A percentile compares a stretch with the other conserved stretches of the same genome.
Evolutionary conservation across 768 basidiomycete genomes (phyloP).

Genomic region (Lactarius akahatsu): DNA sequence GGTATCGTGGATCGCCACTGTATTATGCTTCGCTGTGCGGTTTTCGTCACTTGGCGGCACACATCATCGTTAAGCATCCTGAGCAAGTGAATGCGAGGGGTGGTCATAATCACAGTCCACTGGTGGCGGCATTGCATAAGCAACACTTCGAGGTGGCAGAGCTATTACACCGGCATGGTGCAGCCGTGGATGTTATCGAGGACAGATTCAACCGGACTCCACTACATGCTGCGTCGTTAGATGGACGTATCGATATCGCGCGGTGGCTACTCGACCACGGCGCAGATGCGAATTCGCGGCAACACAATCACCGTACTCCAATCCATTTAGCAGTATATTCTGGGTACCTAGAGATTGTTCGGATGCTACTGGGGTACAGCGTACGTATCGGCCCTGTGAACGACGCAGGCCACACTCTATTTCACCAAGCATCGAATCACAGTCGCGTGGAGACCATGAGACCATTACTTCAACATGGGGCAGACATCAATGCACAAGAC

Average conservation of each 20-base stretch:
- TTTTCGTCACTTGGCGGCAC: neutral
- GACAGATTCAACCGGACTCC: neutral
- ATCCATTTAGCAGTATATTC: neutral
- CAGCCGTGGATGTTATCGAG: neutral
- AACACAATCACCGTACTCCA: neutral
- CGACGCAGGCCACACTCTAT: neutral
- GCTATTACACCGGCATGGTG: neutral
- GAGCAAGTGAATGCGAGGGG: neutral
- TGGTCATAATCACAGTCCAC: neutral
- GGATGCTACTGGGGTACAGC: neutral
- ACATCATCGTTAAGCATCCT: neutral
- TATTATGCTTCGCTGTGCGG: neutral
- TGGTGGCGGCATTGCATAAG: neutral
- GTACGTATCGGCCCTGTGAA: neutral
- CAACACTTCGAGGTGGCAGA: neutral
- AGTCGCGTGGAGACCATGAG: neutral
- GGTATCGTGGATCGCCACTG: neutral
- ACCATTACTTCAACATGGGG: neutral
- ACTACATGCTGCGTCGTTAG: neutral
- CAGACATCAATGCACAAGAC: neutral
- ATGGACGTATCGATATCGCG: neutral
- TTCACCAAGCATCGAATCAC: neutral
- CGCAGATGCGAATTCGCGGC: neutral
- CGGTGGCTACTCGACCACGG: neutral
- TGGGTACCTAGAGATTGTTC: neutral